These are phyloP conservation scores for Rhizopus sp. DNA, from an alignment of 371 early-diverging fungal species.

Conservation along the genomic window DNA sequence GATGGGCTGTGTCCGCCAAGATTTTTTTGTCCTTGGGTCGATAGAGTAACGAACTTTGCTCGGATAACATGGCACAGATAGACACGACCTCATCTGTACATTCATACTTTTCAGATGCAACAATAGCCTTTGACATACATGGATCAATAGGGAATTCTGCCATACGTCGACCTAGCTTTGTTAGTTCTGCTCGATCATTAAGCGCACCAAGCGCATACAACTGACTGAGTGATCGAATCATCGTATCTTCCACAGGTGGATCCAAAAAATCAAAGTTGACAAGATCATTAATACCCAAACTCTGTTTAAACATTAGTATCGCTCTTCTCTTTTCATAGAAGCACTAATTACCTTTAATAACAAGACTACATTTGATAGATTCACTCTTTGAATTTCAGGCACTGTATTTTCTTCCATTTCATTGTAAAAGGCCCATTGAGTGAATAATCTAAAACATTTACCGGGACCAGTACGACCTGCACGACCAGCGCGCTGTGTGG, in stretches of 20 bases:
- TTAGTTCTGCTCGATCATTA: slow-evolving; percentile 90
- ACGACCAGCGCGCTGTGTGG: slow-evolving; percentile 97
- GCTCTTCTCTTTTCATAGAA: not conserved
- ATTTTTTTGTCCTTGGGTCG: slow-evolving; percentile 94
- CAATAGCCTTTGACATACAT: slow-evolving; percentile 89
- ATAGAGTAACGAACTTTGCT: slow-evolving; percentile 90
- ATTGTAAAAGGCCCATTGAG: slow-evolving; percentile 91
- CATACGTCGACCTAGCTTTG: slow-evolving; percentile 97
- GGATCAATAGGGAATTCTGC: slow-evolving; percentile 99
- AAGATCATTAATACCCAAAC: slow-evolving; percentile 94
- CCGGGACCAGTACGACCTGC: slow-evolving; percentile 98
- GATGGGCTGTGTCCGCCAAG: slow-evolving; percentile 92
- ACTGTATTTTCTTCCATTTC: slow-evolving; percentile 93
- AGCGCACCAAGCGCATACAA: slow-evolving; percentile 96
- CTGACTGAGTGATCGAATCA: slow-evolving; percentile 92
- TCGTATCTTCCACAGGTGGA: slow-evolving; percentile 92
- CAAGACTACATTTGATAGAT: slow-evolving; percentile 90
- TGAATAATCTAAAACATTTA: slow-evolving; percentile 98
- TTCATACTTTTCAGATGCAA: slow-evolving; percentile 88
- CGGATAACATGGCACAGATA: slow-evolving; percentile 89
- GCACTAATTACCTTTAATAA: slow-evolving; percentile 72
- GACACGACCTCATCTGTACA: slow-evolving; percentile 93
- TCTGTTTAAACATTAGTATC: slow-evolving; percentile 33
- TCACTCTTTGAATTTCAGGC: slow-evolving; percentile 97
- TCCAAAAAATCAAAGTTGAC: slow-evolving; percentile 98